Evolutionary conservation across 148 eudicot genomes (phyloP).

Genomic region (Tetragonia tetragonoides): DNA sequence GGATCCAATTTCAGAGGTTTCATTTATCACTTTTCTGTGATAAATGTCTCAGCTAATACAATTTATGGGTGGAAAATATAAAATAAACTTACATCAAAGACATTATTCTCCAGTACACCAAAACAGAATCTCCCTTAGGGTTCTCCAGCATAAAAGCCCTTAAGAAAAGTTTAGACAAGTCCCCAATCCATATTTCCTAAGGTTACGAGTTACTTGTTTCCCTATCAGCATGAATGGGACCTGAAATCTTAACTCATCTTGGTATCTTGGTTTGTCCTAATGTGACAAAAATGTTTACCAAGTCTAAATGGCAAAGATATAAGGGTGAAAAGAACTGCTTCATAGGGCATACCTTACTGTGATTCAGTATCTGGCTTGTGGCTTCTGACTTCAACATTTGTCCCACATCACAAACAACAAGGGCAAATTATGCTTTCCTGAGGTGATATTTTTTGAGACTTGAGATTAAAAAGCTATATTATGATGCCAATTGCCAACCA

Average conservation of each 20-base stretch:
- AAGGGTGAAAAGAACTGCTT: not conserved
- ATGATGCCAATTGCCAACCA: too few relatives aligned
- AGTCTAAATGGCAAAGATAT: not conserved
- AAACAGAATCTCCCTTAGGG: too few relatives aligned
- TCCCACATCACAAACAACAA: too few relatives aligned
- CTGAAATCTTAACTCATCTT: not conserved
- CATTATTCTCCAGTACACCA: too few relatives aligned
- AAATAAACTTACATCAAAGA: not conserved
- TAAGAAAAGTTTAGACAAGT: not conserved
- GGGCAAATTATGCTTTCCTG: too few relatives aligned
- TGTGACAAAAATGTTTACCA: not conserved
- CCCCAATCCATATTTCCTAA: too few relatives aligned
- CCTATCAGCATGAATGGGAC: not conserved
- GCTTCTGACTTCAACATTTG: not conserved
- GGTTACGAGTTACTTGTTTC: not conserved
- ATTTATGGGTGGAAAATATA: not conserved
- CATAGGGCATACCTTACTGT: not conserved
- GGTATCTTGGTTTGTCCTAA: not conserved
- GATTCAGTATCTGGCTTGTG: not conserved
- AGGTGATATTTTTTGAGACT: too few relatives aligned
- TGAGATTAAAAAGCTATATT: too few relatives aligned
- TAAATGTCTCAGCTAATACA: not conserved
- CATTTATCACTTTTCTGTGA: not conserved
- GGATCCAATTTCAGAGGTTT: not conserved
- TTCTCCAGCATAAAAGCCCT: too few relatives aligned